Base-by-base conservation (phyloP, 805 yeast species). In the Sugiyamaella floridensis region DNA sequence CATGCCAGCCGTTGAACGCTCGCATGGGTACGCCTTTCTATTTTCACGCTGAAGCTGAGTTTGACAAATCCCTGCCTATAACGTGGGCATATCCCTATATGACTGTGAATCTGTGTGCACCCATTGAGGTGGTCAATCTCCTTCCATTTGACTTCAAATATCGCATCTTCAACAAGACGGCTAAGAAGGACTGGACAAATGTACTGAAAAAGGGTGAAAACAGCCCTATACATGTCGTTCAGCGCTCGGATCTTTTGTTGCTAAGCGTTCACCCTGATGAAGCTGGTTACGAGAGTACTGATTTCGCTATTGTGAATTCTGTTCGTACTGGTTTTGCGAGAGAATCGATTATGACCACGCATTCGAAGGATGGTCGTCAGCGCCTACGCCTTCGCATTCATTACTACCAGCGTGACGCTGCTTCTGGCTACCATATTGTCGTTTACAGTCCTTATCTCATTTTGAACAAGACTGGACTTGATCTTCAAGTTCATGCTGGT, bases 361-460 rank as follows among this genome's bases (percentile, higher is more conserved):
- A 55, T 11, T 76, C 77, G 49, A 76, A 79, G 50, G 76, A 73
- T 2, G 83, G 81, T 61, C 93, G 89, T 0, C 96, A 87, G 60
- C 64, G 73, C 16, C 70, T 93, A 47, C 76, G 77, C 50, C 71
- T 93, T 41, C 74, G 76, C 16, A 71, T 93, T 6, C 83, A 81
- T 55, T 92, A 89, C 64, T 75, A 8, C 32, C 43, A 49, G 18
- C 75, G 72, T 11, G 74, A 75, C 0, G 72, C 76, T 9, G 77
- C 80, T 34, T 76, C 85, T 2, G 86, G 89, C 29, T 71, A 82
- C 56, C 78, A 80, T 56, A 77, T 89, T 1, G 77, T 79, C 11
- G 74, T 93, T n/a, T 89, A 81, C 63, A 73, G 96, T 0, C 97
- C 97, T 0, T 93, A 92, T 63, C 74, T 93, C 45, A 71, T 93